Conservation (phyloP, 73 alveolate genomes). For the Stentor roeselii region DNA sequence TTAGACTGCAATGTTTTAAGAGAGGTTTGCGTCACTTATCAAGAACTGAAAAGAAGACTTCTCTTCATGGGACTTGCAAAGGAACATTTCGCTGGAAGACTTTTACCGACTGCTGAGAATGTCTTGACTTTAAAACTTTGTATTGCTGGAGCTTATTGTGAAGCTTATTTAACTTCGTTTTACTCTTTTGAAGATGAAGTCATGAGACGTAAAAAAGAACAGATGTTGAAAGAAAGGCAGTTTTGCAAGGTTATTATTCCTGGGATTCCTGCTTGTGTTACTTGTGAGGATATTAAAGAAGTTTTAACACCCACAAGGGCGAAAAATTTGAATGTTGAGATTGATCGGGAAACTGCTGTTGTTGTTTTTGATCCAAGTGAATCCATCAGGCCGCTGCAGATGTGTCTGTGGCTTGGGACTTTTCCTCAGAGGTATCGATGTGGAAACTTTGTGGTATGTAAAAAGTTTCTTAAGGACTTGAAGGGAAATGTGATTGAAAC, state of each 20-base stretch:
- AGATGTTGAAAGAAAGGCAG: not conserved
- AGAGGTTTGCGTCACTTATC: conserved; percentile 16
- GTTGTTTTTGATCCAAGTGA: not conserved
- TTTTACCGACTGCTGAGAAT: not conserved
- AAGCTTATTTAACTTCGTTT: not conserved
- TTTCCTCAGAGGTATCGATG: not conserved
- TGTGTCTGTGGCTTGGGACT: conserved; percentile 26
- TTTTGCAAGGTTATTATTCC: conserved; percentile 9
- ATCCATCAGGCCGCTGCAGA: conserved; percentile 2
- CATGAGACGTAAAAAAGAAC: conserved; percentile 11
- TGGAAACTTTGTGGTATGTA: conserved; percentile 4
- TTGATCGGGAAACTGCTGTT: not conserved
- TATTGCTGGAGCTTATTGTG: conserved; percentile 26
- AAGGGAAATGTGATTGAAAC: not conserved
- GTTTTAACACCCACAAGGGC: not conserved
- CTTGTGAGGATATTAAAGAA: not conserved
- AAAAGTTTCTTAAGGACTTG: not conserved
- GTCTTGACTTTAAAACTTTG: not conserved
- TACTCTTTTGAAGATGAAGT: conserved; percentile 13
- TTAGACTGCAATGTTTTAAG: conserved; percentile 10
- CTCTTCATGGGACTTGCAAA: conserved; percentile 8
- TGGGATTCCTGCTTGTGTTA: not conserved
- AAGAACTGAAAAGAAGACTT: conserved; percentile 19
- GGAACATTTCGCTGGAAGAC: not conserved
- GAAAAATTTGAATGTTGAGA: not conserved